Conservation (phyloP, 2,329 filamentous ascomycete species). For the Dothistroma pini region DNA sequence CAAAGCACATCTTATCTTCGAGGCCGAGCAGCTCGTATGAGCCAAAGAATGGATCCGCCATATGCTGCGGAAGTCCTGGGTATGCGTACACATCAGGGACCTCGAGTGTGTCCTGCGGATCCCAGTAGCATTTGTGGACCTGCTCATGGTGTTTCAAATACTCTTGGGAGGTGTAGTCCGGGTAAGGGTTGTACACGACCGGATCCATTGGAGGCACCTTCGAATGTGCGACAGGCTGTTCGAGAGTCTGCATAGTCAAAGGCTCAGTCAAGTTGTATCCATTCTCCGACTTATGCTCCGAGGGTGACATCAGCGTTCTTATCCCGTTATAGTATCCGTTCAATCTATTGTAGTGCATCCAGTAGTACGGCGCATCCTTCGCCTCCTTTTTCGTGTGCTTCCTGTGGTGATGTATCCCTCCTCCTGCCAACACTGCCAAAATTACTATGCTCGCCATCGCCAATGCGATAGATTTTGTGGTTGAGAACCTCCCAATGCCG, state of each 20-base stretch:
- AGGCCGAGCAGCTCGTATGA: slow-evolving; percentile 48
- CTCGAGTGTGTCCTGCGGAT: slow-evolving; percentile 53
- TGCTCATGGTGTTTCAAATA: slow-evolving; percentile 50
- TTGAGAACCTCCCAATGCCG: slow-evolving; percentile 35
- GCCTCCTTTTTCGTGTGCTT: slow-evolving; percentile 16
- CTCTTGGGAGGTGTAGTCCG: slow-evolving; percentile 40
- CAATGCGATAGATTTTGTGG: slow-evolving; percentile 41
- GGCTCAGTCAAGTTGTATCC: slow-evolving; percentile 41
- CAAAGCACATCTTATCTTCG: slow-evolving; percentile 48
- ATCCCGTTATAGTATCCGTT: slow-evolving; percentile 49
- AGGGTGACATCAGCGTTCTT: slow-evolving; percentile 42
- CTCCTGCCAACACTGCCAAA: slow-evolving; percentile 41
- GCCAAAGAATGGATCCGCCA: slow-evolving; percentile 47
- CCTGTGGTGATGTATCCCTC: slow-evolving; percentile 37
- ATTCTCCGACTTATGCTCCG: slow-evolving; percentile 45
- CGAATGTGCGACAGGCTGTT: neutral
- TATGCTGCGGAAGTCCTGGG: slow-evolving; percentile 49
- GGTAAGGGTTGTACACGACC: slow-evolving; percentile 45
- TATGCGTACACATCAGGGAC: slow-evolving; percentile 66
- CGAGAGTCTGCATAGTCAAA: slow-evolving; percentile 30
- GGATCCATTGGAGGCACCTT: slow-evolving; percentile 35
- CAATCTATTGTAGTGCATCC: slow-evolving; percentile 45
- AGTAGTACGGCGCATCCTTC: slow-evolving; percentile 39
- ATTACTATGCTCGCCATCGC: slow-evolving; percentile 39
- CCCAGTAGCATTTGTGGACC: slow-evolving; percentile 61